Percentiles rank a stretch among this genome's conserved stretches.
Evolutionary conservation across 2,329 filamentous ascomycete genomes (phyloP).

Genomic region (Beauveria medogensis): DNA sequence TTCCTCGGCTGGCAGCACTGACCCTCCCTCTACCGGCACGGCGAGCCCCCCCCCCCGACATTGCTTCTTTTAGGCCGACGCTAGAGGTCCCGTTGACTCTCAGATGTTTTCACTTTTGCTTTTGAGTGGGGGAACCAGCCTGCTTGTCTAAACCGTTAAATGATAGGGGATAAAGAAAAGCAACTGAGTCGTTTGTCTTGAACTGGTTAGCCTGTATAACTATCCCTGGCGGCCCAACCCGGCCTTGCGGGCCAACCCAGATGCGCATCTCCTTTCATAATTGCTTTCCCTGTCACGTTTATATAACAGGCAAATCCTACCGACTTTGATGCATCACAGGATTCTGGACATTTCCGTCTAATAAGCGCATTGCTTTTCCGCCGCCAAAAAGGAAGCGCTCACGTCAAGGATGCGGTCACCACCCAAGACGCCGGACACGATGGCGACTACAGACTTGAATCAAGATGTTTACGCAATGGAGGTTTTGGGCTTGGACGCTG

Average conservation of each 20-base stretch:
- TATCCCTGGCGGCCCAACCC: not conserved
- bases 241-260: not conserved
- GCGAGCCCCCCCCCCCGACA: not conserved
- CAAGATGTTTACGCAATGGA: slow-evolving; percentile 14
- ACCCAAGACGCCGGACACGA: not conserved
- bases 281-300: not conserved
- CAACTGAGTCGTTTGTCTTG: slow-evolving; percentile 5
- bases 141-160: not conserved
- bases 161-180: not conserved
- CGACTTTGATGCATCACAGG: not conserved
- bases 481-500: slow-evolving; percentile 29
- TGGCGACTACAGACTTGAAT: not conserved
- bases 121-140: not conserved
- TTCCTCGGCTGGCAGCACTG: not conserved
- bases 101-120: slow-evolving; percentile 8
- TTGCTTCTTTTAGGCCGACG: slow-evolving; percentile 6
- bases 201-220: not conserved
- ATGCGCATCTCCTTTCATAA: not conserved
- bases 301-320: slow-evolving; percentile 4
- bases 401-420: not conserved
- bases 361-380: not conserved
- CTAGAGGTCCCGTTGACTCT: not conserved
- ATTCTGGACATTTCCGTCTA: not conserved
- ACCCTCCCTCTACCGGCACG: not conserved
- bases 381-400: slow-evolving; percentile 1